Percentiles rank a stretch among this genome's conserved stretches.
phyloP scores from a whole-genome alignment of 805 yeast species.

The Starmerella apicola region DNA sequence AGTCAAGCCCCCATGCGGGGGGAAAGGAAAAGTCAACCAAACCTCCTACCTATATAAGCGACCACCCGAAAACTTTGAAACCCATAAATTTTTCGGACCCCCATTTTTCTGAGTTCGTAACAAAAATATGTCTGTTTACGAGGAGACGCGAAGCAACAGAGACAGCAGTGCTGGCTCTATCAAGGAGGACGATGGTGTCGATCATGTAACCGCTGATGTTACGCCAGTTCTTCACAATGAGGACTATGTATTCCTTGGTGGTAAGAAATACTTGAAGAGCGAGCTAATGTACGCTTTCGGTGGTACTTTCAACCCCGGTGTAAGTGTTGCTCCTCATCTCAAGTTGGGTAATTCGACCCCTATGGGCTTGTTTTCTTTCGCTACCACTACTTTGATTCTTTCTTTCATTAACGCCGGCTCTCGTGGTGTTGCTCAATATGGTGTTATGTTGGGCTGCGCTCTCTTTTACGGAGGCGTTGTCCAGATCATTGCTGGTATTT shows the following conservation, averaged over 20 bases:
- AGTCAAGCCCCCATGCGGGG: no score
- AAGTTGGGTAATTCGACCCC: conserved; percentile 56
- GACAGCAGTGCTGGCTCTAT: no score
- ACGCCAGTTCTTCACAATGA: no score
- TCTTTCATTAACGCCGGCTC: conserved; percentile 44
- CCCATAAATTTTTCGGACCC: no score
- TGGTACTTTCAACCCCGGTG: conserved; percentile 38
- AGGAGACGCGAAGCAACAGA: no score
- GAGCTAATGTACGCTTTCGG: conserved; percentile 51
- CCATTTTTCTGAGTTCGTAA: no score
- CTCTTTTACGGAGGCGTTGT: conserved; percentile 52
- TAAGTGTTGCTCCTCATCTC: conserved; percentile 32
- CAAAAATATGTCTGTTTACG: no score
- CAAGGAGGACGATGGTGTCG: conserved; percentile 2
- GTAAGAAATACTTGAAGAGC: conserved; percentile 34
- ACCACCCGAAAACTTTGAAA: no score
- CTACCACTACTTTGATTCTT: conserved; percentile 48
- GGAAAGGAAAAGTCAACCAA: no score
- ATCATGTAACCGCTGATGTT: conserved; percentile 15
- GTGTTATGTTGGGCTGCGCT: conserved; percentile 48
- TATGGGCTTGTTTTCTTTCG: conserved; percentile 48
- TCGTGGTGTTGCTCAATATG: conserved; percentile 42
- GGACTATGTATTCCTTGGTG: conserved; percentile 29
- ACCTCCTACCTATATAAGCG: no score
- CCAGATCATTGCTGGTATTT: conserved; percentile 55